Base-by-base conservation (phyloP, 1,139 yeast species). In the Martiniozyma asiatica region DNA sequence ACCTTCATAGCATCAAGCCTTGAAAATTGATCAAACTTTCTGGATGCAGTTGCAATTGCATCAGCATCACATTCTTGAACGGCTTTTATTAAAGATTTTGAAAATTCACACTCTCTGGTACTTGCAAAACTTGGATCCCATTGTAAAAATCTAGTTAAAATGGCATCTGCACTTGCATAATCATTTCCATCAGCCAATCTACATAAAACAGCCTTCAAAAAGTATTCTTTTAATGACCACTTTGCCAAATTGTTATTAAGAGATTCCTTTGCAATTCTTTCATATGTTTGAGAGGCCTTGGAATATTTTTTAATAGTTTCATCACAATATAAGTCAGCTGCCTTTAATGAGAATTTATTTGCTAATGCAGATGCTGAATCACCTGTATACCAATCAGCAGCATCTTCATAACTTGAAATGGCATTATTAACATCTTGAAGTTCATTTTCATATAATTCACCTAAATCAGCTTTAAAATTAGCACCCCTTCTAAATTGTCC, bases 401-500 rank as follows among this genome's bases (percentile, higher is more conserved):
- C 96, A 45, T 79, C 81, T 50, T 85, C 94, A 53, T 80, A 89
- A 18, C 89, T 73, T 36, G 65, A 64, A 33, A 79, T 66, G 3
- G 98, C 96, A 42, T 68, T 68, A 12, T 65, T 61, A 16, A 59
- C 55, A 48, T 87, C 93, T 33, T 68, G 68, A 22, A 80, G 60
- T 26, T 73, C 77, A 29, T 66, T 66, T 54, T 89, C 97, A 51
- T 81, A 84, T 28, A 89, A 57, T 42, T 75, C 89, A 4, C 87
- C 98, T 47, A 89, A 65, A 51, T 89, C 97, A 64, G 79, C 72
- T 47, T 89, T 79, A 57, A 81, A 87, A 51, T 84, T 84, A 13
- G 98, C 98, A 14, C 94, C 95, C 51, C 98, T 68, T 51, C 98
- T 73, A 58, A 89, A 92, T 51, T 87, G 95, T 10, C 98, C 98